Conservation (phyloP, 2,329 filamentous ascomycete genomes). For the Pseudocercospora cruenta region DNA sequence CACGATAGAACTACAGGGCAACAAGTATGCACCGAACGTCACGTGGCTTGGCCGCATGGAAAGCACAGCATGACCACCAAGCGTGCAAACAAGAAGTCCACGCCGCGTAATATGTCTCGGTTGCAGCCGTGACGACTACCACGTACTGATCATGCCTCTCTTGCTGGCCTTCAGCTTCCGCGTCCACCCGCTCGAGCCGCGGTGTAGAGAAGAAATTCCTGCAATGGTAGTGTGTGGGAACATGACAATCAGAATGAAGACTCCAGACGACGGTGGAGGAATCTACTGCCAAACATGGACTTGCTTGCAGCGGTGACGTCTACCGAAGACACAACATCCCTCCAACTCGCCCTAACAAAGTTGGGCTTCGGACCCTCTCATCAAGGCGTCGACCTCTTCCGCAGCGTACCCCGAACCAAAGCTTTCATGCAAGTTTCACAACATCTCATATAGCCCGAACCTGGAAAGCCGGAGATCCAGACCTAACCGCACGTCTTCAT, state of each 20-base stretch:
- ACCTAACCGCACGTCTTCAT: background rate
- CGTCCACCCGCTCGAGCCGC: background rate
- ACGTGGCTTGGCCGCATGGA: no score
- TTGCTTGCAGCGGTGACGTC: no score
- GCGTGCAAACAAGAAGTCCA: background rate
- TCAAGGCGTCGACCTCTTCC: constrained; percentile 7
- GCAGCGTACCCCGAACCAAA: background rate
- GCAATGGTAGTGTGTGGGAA: no score
- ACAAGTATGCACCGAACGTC: background rate
- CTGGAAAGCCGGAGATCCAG: background rate
- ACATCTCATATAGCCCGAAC: constrained; percentile 2
- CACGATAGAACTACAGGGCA: background rate
- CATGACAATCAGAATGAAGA: no score
- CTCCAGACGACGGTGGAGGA: no score
- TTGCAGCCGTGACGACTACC: no score
- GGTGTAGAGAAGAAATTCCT: background rate
- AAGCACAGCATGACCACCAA: no score
- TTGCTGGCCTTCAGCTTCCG: background rate
- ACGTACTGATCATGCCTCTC: no score
- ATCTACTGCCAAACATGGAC: no score
- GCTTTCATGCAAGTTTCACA: constrained; percentile 2
- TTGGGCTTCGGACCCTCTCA: constrained; percentile 3
- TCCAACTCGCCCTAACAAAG: constrained; percentile 5
- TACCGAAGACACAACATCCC: background rate
- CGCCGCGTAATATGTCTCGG: background rate